phyloP scores from a whole-genome alignment of 176 grass and related monocot genomes.

The Juncus inflexus region DNA sequence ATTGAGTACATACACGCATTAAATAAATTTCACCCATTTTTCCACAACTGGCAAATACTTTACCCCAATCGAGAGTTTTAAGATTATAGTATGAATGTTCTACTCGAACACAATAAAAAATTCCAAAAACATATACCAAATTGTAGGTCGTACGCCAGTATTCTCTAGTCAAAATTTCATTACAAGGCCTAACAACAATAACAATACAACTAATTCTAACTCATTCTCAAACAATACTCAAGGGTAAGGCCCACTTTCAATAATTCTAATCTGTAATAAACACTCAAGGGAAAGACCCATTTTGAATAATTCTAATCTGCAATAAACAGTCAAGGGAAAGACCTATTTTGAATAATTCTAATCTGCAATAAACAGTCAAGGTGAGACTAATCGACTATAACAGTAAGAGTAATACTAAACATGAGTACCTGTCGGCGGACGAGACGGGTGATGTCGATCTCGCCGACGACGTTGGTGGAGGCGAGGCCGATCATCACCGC shows the following conservation, averaged over 20 bases:
- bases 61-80: too few relatives aligned
- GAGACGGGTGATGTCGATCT: conserved; percentile 86
- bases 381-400: neutral
- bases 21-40: neutral
- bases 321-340: neutral
- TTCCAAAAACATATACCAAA: too few relatives aligned
- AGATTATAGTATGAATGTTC: too few relatives aligned
- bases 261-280: neutral
- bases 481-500: conserved; percentile 98
- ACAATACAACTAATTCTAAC: neutral
- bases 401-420: neutral
- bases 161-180: neutral
- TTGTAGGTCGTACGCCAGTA: neutral
- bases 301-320: neutral
- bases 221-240: conserved; percentile 8
- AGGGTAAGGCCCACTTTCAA: neutral
- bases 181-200: neutral
- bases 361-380: neutral
- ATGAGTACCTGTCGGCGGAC: conserved; percentile 76
- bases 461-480: conserved; percentile 64
- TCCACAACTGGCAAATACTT: neutral
- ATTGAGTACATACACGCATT: conserved; percentile 2
- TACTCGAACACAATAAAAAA: too few relatives aligned
- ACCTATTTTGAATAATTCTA: neutral
- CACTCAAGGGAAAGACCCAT: neutral